These are phyloP conservation scores for Trypanosoma platydactyli DNA, from an alignment of 208 protist species.

Conservation along the genomic window DNA sequence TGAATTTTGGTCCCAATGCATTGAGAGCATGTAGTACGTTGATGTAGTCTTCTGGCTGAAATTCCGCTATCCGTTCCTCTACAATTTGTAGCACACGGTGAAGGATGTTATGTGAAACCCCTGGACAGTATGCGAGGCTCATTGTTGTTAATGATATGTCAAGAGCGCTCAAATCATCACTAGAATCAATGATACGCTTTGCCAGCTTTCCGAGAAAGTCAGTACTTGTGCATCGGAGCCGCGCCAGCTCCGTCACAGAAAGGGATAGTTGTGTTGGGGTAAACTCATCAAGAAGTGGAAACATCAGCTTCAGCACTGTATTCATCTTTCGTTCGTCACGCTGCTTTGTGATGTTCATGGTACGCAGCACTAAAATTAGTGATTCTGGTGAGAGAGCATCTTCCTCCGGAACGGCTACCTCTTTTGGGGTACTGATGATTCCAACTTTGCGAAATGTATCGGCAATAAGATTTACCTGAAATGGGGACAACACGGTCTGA, in stretches of 20 bases:
- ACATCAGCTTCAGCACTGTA: constrained; percentile 52
- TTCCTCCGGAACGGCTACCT: constrained; percentile 64
- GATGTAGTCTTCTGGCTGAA: constrained; percentile 81
- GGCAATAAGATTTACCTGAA: constrained; percentile 71
- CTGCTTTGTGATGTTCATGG: constrained; percentile 71
- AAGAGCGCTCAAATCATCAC: constrained; percentile 58
- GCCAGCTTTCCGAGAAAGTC: constrained; percentile 59
- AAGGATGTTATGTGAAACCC: constrained; percentile 56
- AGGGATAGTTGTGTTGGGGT: constrained; percentile 59
- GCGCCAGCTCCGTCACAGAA: constrained; percentile 60
- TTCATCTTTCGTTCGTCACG: constrained; percentile 77
- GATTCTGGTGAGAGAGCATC: constrained; percentile 79
- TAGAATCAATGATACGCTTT: constrained; percentile 49
- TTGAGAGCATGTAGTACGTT: constrained; percentile 53
- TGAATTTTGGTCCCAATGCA: constrained; percentile 54
- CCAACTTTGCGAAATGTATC: constrained; percentile 77
- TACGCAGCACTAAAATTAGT: constrained; percentile 63
- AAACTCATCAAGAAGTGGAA: constrained; percentile 75
- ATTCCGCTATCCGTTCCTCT: constrained; percentile 50
- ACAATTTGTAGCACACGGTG: constrained; percentile 43
- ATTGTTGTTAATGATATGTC: constrained; percentile 53
- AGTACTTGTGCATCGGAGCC: constrained; percentile 59
- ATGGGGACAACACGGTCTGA: constrained; percentile 80
- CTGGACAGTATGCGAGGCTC: constrained; percentile 46
- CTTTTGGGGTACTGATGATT: constrained; percentile 55